Evolutionary conservation across 192 early-diverging fungal genomes (phyloP).

Genomic region (Podila verticillata): DNA sequence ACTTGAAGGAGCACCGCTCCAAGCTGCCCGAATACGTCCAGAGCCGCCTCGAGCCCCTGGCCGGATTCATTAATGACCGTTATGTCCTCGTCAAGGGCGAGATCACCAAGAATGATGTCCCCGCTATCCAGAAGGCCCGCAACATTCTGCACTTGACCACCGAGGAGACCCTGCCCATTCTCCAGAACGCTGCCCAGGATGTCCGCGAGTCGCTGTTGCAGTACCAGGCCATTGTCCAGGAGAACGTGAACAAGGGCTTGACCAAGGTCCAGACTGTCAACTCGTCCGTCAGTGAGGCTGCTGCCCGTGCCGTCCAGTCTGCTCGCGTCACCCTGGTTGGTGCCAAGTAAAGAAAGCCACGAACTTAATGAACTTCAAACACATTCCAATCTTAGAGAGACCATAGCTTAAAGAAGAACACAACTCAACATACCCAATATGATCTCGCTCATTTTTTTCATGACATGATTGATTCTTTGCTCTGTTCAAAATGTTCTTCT

Average conservation of each 20-base stretch:
- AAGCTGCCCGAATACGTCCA: slow-evolving; percentile 57
- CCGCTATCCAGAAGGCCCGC: slow-evolving; percentile 63
- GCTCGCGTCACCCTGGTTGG: slow-evolving; percentile 37
- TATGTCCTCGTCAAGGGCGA: slow-evolving; percentile 61
- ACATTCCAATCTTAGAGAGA: too few species aligned
- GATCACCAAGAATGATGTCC: slow-evolving; percentile 51
- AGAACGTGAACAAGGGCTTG: slow-evolving; percentile 29
- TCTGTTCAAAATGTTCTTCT: too few species aligned
- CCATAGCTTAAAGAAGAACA: too few species aligned
- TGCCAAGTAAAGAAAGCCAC: slow-evolving; percentile 19
- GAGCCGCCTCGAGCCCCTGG: slow-evolving; percentile 52
- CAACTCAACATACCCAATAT: too few species aligned
- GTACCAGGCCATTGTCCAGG: slow-evolving; percentile 48
- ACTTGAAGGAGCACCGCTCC: slow-evolving; percentile 54
- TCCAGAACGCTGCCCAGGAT: slow-evolving; percentile 54
- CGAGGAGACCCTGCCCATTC: slow-evolving; percentile 58
- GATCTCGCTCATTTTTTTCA: too few species aligned
- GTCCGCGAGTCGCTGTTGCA: slow-evolving; percentile 43
- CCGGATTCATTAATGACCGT: slow-evolving; percentile 56
- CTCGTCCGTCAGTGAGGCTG: slow-evolving; percentile 26
- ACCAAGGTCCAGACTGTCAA: slow-evolving; percentile 30
- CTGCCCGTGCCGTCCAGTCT: slow-evolving; percentile 32
- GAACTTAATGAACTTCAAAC: too few species aligned
- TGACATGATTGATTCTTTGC: too few species aligned
- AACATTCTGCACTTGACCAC: slow-evolving; percentile 61